Conservation (phyloP, 306 rosid species). For the Fragaria nilgerrensis region DNA sequence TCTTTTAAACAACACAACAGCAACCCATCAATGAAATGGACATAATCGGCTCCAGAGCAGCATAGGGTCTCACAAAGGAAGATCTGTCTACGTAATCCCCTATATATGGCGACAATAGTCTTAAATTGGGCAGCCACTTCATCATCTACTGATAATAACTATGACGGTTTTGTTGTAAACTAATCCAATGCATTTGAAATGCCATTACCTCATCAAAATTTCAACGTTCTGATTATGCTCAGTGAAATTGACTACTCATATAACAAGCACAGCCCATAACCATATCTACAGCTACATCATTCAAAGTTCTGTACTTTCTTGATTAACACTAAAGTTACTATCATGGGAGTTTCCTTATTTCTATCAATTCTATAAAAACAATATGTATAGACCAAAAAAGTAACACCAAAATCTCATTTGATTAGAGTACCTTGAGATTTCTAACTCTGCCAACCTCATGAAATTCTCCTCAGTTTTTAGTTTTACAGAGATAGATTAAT, state of each 20-base stretch:
- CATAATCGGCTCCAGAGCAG: not conserved
- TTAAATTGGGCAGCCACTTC: not conserved
- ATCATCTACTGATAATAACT: not conserved
- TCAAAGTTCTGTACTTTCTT: not conserved
- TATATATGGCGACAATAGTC: not conserved
- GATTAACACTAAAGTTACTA: not conserved
- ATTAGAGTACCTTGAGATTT: not conserved
- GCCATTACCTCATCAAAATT: not conserved
- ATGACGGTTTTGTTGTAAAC: not conserved
- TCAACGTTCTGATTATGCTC: not conserved
- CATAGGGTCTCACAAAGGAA: not conserved
- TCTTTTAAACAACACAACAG: not conserved
- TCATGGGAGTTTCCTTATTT: not conserved
- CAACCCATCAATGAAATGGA: slow-evolving; percentile 1
- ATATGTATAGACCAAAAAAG: not conserved
- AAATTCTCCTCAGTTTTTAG: not conserved
- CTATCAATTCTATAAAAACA: not conserved
- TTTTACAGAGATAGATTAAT: not conserved
- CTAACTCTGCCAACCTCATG: not conserved
- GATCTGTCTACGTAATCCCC: not conserved
- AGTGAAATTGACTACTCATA: not conserved
- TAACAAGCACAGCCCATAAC: not conserved
- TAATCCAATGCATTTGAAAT: not conserved
- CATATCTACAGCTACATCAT: not conserved
- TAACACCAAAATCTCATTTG: not conserved